These are phyloP conservation scores for Pichia membranifaciens DNA, from an alignment of 805 yeast species.

Conservation along the genomic window DNA sequence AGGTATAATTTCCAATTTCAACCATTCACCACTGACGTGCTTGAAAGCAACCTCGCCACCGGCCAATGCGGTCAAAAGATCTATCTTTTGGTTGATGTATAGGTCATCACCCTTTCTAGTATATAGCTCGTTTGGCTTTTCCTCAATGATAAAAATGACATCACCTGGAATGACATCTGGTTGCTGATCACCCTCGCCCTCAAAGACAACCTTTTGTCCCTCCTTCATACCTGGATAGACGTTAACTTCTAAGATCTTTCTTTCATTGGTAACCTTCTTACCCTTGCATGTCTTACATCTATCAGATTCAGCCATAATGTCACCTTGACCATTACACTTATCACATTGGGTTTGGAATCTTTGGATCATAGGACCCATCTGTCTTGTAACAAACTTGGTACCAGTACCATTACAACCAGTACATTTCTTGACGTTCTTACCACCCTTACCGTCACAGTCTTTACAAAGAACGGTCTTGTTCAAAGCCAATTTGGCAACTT, in stretches of 20 bases:
- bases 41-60: slow-evolving; percentile 89
- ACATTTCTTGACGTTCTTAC: slow-evolving; percentile 88
- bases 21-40: slow-evolving; percentile 88
- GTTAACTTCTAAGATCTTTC: slow-evolving; percentile 91
- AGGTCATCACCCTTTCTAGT: slow-evolving; percentile 88
- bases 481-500: slow-evolving; percentile 87
- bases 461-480: slow-evolving; percentile 88
- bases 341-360: slow-evolving; percentile 95
- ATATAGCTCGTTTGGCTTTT: slow-evolving; percentile 78
- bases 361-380: slow-evolving; percentile 99
- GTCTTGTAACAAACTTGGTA: slow-evolving; percentile 85
- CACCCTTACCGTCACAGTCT: slow-evolving; percentile 92
- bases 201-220: slow-evolving; percentile 84
- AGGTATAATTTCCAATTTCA: slow-evolving; percentile 75
- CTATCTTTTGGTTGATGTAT: slow-evolving; percentile 78
- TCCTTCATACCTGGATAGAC: slow-evolving; percentile 96
- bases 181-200: slow-evolving; percentile 96
- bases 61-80: slow-evolving; percentile 88
- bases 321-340: slow-evolving; percentile 88
- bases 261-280: slow-evolving; percentile 78
- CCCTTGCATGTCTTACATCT: slow-evolving; percentile 85
- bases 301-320: slow-evolving; percentile 78
- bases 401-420: slow-evolving; percentile 86
- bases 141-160: slow-evolving; percentile 85
- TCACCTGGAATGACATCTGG: slow-evolving; percentile 96